Evolutionary conservation across 2,329 filamentous ascomycete species (phyloP), one percentile per base, ranked within the genome.

Genomic region (Fusarium tricinctum): DNA sequence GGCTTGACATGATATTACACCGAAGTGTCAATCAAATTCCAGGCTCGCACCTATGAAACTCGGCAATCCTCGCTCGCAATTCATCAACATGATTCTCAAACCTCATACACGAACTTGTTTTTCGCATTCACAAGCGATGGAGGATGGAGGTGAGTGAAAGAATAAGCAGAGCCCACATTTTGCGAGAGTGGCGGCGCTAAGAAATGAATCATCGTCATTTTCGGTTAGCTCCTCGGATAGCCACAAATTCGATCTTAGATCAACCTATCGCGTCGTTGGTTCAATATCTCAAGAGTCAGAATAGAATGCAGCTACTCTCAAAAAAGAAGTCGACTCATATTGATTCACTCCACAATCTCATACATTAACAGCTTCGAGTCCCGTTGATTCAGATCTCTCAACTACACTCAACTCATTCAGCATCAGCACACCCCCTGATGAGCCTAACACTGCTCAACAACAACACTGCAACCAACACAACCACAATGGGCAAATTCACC

Each of bases 401-500:
- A 8, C 1, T 8, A 7, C n/a, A 15, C 6, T 20, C 22, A 12
- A 14, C 17, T 10, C 20, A 17, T 17, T 5, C 2, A 8, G 3
- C 15, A 8, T 35, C 33, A 30, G 4, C 28, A 12, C 12, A 13
- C 10, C 10, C 28, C 4, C 28, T 30, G 28, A 30, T 30, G 28
- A 30, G 10, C 28, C 28, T 30, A 6, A 33, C 13, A 15, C 5
- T 15, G 13, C 12, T 14, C n/a, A n/a, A n/a, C 17, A 17, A 39
- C 42, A n/a, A 19, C 17, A 47, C 56, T 28, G 7, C 20, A 14
- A 5, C 35, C 9, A 17, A 19, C 9, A 7, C n/a, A 14, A 17
- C 26, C 33, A 48, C 14, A 48, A 69, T 69, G 67, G 10, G 26
- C 5, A 44, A 38, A 39, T 71, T 62, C 12, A n/a, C 35, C 32